Percentiles rank a stretch among this genome's conserved stretches.
Conservation (phyloP, 1,284 basidiomycete genomes). For the Coniophora puteana region DNA sequence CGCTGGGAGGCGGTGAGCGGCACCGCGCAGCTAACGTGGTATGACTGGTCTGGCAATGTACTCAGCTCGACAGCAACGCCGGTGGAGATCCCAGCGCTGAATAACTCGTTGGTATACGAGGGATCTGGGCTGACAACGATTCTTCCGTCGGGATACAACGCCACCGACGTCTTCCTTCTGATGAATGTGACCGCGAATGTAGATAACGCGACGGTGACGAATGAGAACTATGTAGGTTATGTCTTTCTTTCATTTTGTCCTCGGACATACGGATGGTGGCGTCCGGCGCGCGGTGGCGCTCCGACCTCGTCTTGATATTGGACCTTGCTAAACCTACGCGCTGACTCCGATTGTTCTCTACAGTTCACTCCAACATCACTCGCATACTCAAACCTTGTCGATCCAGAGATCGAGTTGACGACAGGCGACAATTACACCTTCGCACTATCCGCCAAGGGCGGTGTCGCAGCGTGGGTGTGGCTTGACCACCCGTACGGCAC, state of each 20-base stretch:
- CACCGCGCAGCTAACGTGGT: constrained; percentile 52
- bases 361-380: constrained; percentile 54
- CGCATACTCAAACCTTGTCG: constrained; percentile 40
- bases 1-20: constrained; percentile 47
- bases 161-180: constrained; percentile 46
- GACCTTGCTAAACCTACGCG: neutral
- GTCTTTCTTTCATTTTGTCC: neutral
- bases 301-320: no score
- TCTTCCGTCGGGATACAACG: constrained; percentile 38
- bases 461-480: constrained; percentile 57
- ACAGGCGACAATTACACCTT: constrained; percentile 37
- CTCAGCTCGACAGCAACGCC: constrained; percentile 34
- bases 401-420: constrained; percentile 42
- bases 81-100: constrained; percentile 45
- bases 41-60: constrained; percentile 48
- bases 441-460: constrained; percentile 47
- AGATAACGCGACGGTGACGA: constrained; percentile 39
- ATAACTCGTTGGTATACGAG: constrained; percentile 44
- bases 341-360: neutral
- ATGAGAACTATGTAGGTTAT: constrained; percentile 50
- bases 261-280: no score
- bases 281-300: no score
- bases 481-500: constrained; percentile 54
- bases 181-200: constrained; percentile 47
- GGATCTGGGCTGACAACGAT: constrained; percentile 39